Evolutionary conservation across 2,329 filamentous ascomycete genomes (phyloP).

Genomic region (Fusarium zealandicum): DNA sequence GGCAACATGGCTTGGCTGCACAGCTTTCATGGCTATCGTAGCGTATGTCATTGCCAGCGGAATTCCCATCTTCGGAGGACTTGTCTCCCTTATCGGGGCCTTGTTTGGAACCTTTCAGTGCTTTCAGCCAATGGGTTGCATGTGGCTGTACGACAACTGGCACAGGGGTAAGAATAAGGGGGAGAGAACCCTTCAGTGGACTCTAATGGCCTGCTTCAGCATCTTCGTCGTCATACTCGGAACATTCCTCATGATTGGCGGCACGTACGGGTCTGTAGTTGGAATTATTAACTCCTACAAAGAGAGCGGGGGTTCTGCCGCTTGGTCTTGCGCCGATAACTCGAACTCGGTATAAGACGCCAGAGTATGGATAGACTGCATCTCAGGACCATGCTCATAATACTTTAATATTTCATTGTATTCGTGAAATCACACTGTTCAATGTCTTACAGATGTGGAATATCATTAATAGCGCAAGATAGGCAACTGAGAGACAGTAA

Average conservation of each 20-base stretch:
- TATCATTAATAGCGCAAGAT: too few species aligned
- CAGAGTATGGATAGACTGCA: too few species aligned
- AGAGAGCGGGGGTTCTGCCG: constrained; percentile 45
- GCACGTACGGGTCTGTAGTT: constrained; percentile 54
- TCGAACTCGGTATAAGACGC: constrained; percentile 42
- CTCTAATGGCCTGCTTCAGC: constrained; percentile 19
- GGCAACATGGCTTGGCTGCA: constrained; percentile 44
- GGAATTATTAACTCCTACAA: constrained; percentile 46
- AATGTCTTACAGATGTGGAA: too few species aligned
- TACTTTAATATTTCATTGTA: too few species aligned
- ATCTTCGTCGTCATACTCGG: constrained; percentile 26
- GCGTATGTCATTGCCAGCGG: constrained; percentile 41
- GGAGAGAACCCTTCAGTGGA: constrained; percentile 13
- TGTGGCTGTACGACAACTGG: constrained; percentile 44
- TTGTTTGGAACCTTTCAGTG: constrained; percentile 43
- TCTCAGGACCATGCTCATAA: too few species aligned
- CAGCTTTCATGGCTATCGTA: constrained; percentile 30
- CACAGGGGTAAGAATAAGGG: constrained; percentile 9
- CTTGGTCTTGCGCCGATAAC: constrained; percentile 55
- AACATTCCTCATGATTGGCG: constrained; percentile 52
- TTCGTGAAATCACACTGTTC: too few species aligned
- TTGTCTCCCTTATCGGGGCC: constrained; percentile 43
- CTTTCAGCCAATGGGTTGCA: constrained; percentile 40
- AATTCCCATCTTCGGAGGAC: constrained; percentile 38
- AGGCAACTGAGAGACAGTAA: too few species aligned